Evolutionary conservation across 768 basidiomycete species (phyloP).

Genomic region (Dentipellis fragilis): DNA sequence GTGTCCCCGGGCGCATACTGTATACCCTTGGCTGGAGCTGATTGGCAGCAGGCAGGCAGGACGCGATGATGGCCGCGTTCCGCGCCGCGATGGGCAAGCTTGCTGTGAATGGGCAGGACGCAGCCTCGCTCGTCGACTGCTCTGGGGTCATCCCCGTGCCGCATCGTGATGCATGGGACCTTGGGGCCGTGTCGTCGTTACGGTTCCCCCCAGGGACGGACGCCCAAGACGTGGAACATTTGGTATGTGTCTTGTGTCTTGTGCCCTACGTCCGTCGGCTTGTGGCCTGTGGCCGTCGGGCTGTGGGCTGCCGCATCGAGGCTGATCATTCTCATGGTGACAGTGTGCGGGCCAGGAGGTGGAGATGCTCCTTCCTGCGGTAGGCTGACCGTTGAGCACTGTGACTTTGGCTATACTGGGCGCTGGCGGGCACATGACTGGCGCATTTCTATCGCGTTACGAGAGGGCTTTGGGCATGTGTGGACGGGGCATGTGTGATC

Average conservation of each 20-base stretch:
- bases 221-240: constrained; percentile 14
- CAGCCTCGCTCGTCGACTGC: constrained; percentile 29
- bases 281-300: background rate
- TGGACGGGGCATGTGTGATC: no score
- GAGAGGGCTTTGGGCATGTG: no score
- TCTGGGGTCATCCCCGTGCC: constrained; percentile 33
- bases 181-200: constrained; percentile 9
- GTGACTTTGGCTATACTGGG: no score
- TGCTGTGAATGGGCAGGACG: background rate
- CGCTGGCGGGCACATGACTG: no score
- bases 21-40: no score
- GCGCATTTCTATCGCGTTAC: no score
- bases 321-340: background rate
- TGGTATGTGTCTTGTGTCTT: background rate
- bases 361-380: no score
- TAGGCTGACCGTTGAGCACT: no score
- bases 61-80: background rate
- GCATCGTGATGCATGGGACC: constrained; percentile 9
- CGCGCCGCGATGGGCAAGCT: background rate
- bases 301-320: background rate
- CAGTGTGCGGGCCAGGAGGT: no score
- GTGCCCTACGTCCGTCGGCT: background rate
- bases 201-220: constrained; percentile 24
- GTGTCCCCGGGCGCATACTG: no score
- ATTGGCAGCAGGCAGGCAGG: background rate